These are phyloP conservation scores for Centella asiatica DNA, from an alignment of 129 eudicot species.

Conservation along the genomic window DNA sequence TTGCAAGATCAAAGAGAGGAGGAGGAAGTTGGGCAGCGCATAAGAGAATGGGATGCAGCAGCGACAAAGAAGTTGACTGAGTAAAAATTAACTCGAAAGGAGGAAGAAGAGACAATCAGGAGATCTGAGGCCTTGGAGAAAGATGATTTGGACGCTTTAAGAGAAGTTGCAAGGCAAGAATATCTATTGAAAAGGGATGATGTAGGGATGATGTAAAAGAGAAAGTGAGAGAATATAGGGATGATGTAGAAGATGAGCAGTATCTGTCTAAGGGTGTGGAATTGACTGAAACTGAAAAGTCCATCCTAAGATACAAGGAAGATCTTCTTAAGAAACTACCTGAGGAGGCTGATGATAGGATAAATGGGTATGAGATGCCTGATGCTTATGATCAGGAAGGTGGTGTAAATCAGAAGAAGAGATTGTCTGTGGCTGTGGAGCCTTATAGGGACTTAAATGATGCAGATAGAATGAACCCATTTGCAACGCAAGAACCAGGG, in stretches of 20 bases:
- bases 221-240: background rate
- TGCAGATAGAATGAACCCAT: constrained; percentile 17
- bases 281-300: background rate
- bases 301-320: background rate
- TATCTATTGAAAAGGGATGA: background rate
- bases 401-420: constrained; percentile 27
- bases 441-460: constrained; percentile 22
- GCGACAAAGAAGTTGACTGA: constrained; percentile 10
- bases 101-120: background rate
- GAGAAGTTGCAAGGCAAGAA: background rate
- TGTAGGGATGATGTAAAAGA: no score
- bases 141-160: constrained; percentile 45
- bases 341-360: background rate
- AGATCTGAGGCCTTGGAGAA: constrained; percentile 47
- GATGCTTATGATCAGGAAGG: constrained; percentile 36
- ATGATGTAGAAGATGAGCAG: background rate
- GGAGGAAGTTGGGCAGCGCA: constrained; percentile 5
- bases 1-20: background rate
- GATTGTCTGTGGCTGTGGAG: constrained; percentile 31
- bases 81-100: background rate
- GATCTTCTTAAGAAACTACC: background rate
- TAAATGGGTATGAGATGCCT: constrained; percentile 18
- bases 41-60: background rate
- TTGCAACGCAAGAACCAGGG: constrained; percentile 27
- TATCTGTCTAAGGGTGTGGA: background rate